A percentile compares a stretch with the other conserved stretches of the same genome.
These are phyloP conservation scores for Laguncularia racemosa DNA, from an alignment of 345 rosid species.

Conservation along the genomic window DNA sequence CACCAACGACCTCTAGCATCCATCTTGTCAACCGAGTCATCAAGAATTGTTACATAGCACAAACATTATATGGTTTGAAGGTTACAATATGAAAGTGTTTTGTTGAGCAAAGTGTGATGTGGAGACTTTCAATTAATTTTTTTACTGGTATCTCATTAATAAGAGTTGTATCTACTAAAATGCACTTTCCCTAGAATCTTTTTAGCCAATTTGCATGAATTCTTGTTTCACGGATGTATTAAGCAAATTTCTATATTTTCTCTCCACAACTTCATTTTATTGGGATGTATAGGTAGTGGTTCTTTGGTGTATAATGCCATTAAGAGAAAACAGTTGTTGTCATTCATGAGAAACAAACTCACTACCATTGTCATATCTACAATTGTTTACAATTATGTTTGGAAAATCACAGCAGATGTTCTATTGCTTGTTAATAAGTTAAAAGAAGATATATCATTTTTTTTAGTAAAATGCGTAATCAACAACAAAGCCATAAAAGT, in stretches of 20 bases:
- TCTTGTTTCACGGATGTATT: not conserved
- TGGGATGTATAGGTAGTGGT: no score
- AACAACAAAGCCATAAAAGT: no score
- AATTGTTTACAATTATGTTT: no score
- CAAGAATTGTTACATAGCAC: not conserved
- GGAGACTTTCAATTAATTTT: not conserved
- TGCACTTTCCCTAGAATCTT: not conserved
- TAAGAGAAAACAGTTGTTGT: no score
- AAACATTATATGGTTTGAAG: not conserved
- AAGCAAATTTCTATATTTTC: not conserved
- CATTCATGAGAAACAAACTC: no score
- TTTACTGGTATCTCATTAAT: not conserved
- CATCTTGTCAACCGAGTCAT: not conserved
- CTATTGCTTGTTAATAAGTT: no score
- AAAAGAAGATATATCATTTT: no score
- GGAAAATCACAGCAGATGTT: no score
- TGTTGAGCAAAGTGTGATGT: not conserved
- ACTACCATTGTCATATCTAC: no score
- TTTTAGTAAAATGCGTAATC: no score
- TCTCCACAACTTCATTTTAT: not conserved
- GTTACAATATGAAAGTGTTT: not conserved
- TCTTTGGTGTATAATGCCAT: not conserved
- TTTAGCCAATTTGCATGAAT: not conserved
- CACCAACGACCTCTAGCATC: no score
- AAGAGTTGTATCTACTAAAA: not conserved